A percentile compares a stretch with the other conserved stretches of the same genome.
These are phyloP conservation scores for Albifimbria verrucaria DNA, from an alignment of 2,329 filamentous ascomycete species.

Conservation along the genomic window DNA sequence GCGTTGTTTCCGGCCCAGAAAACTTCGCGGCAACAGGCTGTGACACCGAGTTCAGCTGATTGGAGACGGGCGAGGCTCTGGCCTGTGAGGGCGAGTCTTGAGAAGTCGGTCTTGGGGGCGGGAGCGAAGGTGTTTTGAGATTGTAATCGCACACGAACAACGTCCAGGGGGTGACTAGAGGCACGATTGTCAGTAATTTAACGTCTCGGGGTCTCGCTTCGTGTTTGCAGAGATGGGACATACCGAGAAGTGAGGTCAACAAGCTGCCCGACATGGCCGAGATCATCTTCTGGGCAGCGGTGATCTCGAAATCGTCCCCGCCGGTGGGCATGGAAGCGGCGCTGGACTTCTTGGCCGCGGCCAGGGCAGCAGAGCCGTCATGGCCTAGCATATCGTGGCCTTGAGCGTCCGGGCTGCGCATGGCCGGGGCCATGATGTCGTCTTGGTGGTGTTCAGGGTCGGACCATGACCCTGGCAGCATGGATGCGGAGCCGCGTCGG, in stretches of 20 bases:
- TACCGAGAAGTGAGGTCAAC: conserved; percentile 84
- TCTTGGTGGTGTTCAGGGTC: neutral
- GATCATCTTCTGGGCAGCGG: conserved; percentile 86
- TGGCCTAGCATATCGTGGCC: conserved; percentile 23
- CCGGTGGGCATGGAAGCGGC: conserved; percentile 11
- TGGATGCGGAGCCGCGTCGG: neutral
- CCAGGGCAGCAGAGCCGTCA: neutral
- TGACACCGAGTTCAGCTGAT: conserved; percentile 79
- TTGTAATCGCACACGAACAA: conserved; percentile 91
- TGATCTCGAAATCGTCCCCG: conserved; percentile 59
- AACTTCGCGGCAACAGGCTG: conserved; percentile 92
- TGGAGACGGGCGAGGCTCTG: conserved; percentile 67
- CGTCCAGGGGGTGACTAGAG: conserved; percentile 88
- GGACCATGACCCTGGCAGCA: neutral
- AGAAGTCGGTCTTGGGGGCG: conserved; percentile 48
- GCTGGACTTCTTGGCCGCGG: conserved; percentile 20
- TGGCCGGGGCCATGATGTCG: conserved; percentile 11
- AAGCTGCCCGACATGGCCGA: conserved; percentile 90
- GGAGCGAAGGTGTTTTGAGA: conserved; percentile 59
- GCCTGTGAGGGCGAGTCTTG: conserved; percentile 53
- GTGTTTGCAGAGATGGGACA: conserved; percentile 27
- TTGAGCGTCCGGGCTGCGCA: conserved; percentile 14
- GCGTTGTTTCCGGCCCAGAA: conserved; percentile 91
- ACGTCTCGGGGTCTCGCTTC: neutral
- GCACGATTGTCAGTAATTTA: conserved; percentile 7